Evolutionary conservation across 169 alveolate genomes (phyloP), one percentile per base, ranked within the genome.

Genomic region (Cryptosporidium felis): DNA sequence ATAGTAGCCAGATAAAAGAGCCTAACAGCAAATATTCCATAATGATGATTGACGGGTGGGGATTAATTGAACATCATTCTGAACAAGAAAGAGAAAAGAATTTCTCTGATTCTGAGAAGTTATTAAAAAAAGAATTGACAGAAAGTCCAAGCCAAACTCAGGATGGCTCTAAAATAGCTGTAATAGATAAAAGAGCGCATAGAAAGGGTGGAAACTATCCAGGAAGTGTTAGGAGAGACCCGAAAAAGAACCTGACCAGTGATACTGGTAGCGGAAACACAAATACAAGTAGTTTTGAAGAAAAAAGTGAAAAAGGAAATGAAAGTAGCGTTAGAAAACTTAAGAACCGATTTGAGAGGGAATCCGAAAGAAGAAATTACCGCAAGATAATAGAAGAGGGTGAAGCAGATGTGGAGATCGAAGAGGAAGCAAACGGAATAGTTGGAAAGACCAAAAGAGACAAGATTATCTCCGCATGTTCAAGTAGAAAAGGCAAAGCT

Each of bases 11-110:
- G 32, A 63, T 38, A 40, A 3, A 18, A 16, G 5, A 9, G 14
- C 3, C n/a, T 1, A 45, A 47, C 34, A 32, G 38, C 32, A 30
- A 59, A 9, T 0, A 4, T 16, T 12, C 41, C 4, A 5, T 28
- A 23, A 10, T 59, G 26, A 8, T 6, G 26, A 59, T 66, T 32
- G 65, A 66, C 34, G 82, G 82, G 3, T 66, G 82, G 82, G 82
- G 82, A 34, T 30, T 66, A 47, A 66, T 66, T 30, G 46, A 34
- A 66, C 63, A 45, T 30, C 38, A 66, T 47, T 18, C 0, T 10
- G 65, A 66, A 16, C 8, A 32, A 8, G 38, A 23, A 1, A 26
- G n/a, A 28, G 32, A 18, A 59, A 28, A 44, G 0, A 49, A 47
- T 16, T n/a, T n/a, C 1, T 21, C 18, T 49, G 32, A 5, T 16